A percentile compares a stretch with the other conserved stretches of the same genome.
These are phyloP conservation scores for Fraxinus floribunda DNA, from an alignment of 305 asterid genomes.

Conservation along the genomic window DNA sequence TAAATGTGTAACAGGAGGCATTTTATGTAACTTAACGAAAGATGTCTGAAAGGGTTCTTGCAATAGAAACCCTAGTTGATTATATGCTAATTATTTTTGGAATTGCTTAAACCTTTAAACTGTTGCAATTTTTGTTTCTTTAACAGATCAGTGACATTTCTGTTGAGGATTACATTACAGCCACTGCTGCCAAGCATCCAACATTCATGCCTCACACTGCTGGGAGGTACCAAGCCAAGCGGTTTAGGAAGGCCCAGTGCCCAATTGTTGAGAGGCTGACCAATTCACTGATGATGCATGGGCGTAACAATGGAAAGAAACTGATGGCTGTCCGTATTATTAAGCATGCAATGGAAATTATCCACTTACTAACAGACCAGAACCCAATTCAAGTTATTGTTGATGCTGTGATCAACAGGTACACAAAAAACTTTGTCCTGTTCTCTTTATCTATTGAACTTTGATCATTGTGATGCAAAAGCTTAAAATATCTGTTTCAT, in stretches of 20 bases:
- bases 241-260: slow-evolving; percentile 23
- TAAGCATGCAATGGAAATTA: slow-evolving; percentile 23
- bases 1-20: background rate
- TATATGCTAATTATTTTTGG: background rate
- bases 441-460: background rate
- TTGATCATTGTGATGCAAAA: background rate
- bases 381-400: slow-evolving; percentile 15
- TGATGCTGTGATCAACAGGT: slow-evolving; percentile 46
- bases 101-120: background rate
- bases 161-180: slow-evolving; percentile 20
- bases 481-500: background rate
- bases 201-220: slow-evolving; percentile 22
- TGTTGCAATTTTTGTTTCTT: background rate
- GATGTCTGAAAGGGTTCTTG: background rate
- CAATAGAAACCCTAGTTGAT: background rate
- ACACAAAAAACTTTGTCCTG: background rate
- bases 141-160: slow-evolving; percentile 19
- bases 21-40: background rate
- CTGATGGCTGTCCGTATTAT: slow-evolving; percentile 21
- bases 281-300: slow-evolving; percentile 27
- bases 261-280: slow-evolving; percentile 24
- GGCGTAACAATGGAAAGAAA: slow-evolving; percentile 26
- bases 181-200: slow-evolving; percentile 18
- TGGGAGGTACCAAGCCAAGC: slow-evolving; percentile 25
- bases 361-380: slow-evolving; percentile 17